phyloP scores from a whole-genome alignment of 371 early-diverging fungal genomes.

The Actinomortierella ambigua region DNA sequence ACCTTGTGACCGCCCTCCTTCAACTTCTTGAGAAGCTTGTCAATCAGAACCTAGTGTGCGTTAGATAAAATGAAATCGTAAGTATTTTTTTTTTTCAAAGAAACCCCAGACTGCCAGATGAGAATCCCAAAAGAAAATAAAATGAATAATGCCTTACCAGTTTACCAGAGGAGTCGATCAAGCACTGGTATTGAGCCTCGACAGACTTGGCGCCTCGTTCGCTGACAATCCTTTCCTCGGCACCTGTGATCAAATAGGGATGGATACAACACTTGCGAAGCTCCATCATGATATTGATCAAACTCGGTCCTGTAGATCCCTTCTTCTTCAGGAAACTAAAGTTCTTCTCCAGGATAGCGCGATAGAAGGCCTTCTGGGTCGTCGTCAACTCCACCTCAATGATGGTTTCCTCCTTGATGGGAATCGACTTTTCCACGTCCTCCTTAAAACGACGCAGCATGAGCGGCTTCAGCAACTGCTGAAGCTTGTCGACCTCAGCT shows the following conservation, averaged over 20 bases:
- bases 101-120: too few relatives aligned
- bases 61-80: not conserved
- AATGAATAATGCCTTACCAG: conserved; percentile 47
- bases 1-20: conserved; percentile 89
- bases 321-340: conserved; percentile 78
- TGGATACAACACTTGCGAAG: conserved; percentile 90
- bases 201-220: conserved; percentile 62
- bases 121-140: too few relatives aligned
- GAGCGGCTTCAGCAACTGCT: conserved; percentile 71
- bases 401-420: conserved; percentile 90
- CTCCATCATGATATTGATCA: conserved; percentile 69
- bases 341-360: conserved; percentile 92
- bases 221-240: conserved; percentile 80
- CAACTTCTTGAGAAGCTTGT: conserved; percentile 84
- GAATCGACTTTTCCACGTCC: conserved; percentile 87
- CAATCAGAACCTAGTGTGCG: conserved; percentile 60
- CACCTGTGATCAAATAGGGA: conserved; percentile 84
- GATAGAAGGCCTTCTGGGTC: conserved; percentile 86
- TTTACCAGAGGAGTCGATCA: conserved; percentile 91
- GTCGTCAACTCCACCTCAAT: conserved; percentile 86
- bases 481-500: conserved; percentile 79
- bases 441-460: conserved; percentile 83
- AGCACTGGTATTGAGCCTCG: conserved; percentile 73
- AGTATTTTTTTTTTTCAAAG: conserved; percentile 4
- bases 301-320: conserved; percentile 42